A percentile compares a stretch with the other conserved stretches of the same genome.
Conservation (phyloP, 805 yeast genomes). For the Hanseniaspora singularis region DNA sequence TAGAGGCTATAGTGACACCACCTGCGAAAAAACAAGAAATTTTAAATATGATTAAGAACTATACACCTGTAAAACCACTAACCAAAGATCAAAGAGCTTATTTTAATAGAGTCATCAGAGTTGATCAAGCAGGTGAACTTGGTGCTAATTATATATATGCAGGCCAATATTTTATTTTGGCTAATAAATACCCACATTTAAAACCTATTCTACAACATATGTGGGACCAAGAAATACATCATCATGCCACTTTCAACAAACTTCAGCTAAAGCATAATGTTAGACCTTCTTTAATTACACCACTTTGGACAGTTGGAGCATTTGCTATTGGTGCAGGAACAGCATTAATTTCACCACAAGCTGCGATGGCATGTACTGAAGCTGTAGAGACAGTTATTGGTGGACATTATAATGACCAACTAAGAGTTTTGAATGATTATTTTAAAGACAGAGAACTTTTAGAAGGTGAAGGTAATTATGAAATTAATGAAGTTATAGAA, state of each 20-base stretch:
- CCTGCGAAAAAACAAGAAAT: constrained; percentile 3
- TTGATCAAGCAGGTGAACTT: constrained; percentile 95
- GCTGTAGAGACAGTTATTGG: constrained; percentile 98
- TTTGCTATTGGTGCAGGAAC: constrained; percentile 75
- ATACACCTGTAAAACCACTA: constrained; percentile 22
- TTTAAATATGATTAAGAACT: constrained; percentile 7
- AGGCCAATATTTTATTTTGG: constrained; percentile 74
- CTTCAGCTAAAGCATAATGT: constrained; percentile 68
- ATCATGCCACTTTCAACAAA: constrained; percentile 70
- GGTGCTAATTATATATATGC: constrained; percentile 90
- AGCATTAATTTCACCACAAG: constrained; percentile 78
- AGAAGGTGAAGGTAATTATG: constrained; percentile 33
- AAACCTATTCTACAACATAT: constrained; percentile 77
- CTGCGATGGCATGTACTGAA: constrained; percentile 98
- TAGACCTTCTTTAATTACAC: constrained; percentile 83
- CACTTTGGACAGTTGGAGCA: constrained; percentile 89
- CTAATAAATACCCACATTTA: constrained; percentile 57
- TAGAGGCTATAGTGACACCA: constrained; percentile 7
- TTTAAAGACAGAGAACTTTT: constrained; percentile 33
- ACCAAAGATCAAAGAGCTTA: constrained; percentile 52
- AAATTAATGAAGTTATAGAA: constrained; percentile 44
- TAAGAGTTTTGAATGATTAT: constrained; percentile 61
- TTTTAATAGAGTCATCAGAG: constrained; percentile 66
- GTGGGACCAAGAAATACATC: constrained; percentile 97
- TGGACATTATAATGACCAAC: constrained; percentile 82